Percentiles rank a stretch among this genome's conserved stretches.
Evolutionary conservation across 768 basidiomycete species (phyloP).

Genomic region (Obba rivulosa): DNA sequence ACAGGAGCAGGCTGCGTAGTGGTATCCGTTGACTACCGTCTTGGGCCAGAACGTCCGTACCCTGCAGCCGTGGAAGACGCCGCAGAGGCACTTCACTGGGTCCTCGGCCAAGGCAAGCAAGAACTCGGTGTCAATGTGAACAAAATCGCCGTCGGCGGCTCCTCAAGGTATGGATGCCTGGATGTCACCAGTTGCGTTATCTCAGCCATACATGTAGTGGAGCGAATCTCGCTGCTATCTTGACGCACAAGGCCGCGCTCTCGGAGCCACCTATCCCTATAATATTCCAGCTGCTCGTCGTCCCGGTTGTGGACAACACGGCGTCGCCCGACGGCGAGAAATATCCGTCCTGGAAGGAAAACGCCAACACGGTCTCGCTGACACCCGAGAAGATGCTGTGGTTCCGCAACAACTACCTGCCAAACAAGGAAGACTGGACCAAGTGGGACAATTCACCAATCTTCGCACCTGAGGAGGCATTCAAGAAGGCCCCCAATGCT

Average conservation of each 20-base stretch:
- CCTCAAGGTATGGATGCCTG: conserved; percentile 46
- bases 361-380: conserved; percentile 55
- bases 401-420: conserved; percentile 68
- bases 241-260: conserved; percentile 57
- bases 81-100: conserved; percentile 62
- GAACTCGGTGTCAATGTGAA: conserved; percentile 43
- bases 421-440: conserved; percentile 50
- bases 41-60: conserved; percentile 67
- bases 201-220: too few relatives aligned
- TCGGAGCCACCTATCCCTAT: conserved; percentile 45
- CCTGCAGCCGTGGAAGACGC: conserved; percentile 71
- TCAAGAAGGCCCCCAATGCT: conserved; percentile 47
- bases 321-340: conserved; percentile 33
- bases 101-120: conserved; percentile 40
- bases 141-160: conserved; percentile 68
- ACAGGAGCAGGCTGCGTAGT: conserved; percentile 58
- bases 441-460: conserved; percentile 70
- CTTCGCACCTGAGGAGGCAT: conserved; percentile 54
- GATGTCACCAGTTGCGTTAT: too few relatives aligned
- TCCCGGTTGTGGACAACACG: conserved; percentile 73
- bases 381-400: conserved; percentile 62
- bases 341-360: conserved; percentile 50
- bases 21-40: conserved; percentile 63
- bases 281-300: conserved; percentile 58
- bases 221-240: conserved; percentile 62